Evolutionary conservation across 768 basidiomycete genomes (phyloP), one percentile per base, ranked within the genome.

Genomic region (Boletus sp.): DNA sequence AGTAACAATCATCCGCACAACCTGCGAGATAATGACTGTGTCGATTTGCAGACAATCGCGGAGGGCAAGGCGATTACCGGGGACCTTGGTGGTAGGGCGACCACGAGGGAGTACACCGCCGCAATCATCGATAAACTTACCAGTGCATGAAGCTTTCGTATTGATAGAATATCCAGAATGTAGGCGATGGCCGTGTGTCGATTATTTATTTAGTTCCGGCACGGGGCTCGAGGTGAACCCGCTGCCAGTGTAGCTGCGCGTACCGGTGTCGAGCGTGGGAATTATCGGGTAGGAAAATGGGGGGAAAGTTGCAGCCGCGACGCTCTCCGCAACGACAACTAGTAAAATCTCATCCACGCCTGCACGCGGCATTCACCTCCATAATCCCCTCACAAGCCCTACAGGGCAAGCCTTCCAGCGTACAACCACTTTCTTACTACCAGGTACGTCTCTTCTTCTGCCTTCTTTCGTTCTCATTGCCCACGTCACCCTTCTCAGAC

Each of bases 41-140:
- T 35, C 35, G 29, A 34, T 56, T 60, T 53, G 15, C 59, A 96
- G 94, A 98, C 94, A 33, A 97, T 99, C 69, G 93, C 96, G 17
- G 96, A 97, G 75, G 97, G 97, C 61, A 93, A 90, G 76, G 72
- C 79, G 39, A 95, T 98, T 71, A 99, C 97, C 8, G 91, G 96
- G 30, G 97, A 99, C 73, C 77, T 99, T 54, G 94, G 97, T 21
- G 97, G 97, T 39, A 94, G 89, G 71, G 83, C 95, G 15, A 83
- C 85, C 33, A 99, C 97, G 3, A 78, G 78, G 70, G 87, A 97
- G 73, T 98, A 91, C 76, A 95, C 95, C 39, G 70, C 83, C 50
- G 88, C 93, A 27, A 96, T 98, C 73, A 87, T 97, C 57, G 64
- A 76, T 58, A 93, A 84, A 76, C 75, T 96, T 62, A 59, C 65